Evolutionary conservation across 352 stramenopile species (phyloP).

Genomic region (Phytophthora aleatoria): DNA sequence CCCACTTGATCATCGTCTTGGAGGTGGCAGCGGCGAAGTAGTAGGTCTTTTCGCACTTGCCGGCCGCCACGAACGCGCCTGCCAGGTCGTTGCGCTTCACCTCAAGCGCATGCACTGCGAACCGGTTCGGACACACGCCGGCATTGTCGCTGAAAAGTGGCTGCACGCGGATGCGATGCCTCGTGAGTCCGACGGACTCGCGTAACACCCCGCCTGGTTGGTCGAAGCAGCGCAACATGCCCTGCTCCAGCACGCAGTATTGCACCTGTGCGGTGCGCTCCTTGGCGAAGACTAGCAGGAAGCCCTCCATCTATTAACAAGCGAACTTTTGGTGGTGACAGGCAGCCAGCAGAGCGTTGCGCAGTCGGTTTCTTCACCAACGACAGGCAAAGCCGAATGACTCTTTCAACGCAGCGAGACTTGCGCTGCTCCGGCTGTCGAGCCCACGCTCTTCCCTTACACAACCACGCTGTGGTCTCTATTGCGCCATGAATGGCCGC

Average conservation of each 20-base stretch:
- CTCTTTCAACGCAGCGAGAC: slow-evolving; percentile 18
- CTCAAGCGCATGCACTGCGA: slow-evolving; percentile 53
- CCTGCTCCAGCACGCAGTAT: slow-evolving; percentile 76
- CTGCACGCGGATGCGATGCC: slow-evolving; percentile 65
- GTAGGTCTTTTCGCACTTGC: slow-evolving; percentile 41
- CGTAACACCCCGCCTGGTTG: slow-evolving; percentile 39
- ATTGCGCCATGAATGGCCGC: slow-evolving; percentile 10
- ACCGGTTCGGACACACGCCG: slow-evolving; percentile 70
- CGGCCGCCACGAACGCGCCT: slow-evolving; percentile 43
- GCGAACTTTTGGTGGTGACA: slow-evolving; percentile 20
- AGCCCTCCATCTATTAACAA: slow-evolving; percentile 65
- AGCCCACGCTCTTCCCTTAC: slow-evolving; percentile 16
- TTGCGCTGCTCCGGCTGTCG: slow-evolving; percentile 13
- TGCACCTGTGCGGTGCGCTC: slow-evolving; percentile 51
- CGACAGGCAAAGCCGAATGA: slow-evolving; percentile 26
- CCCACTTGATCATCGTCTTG: slow-evolving; percentile 67
- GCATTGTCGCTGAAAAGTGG: slow-evolving; percentile 42
- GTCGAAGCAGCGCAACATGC: slow-evolving; percentile 59
- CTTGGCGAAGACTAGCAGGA: slow-evolving; percentile 61
- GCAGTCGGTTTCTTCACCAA: slow-evolving; percentile 17
- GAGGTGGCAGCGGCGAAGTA: slow-evolving; percentile 58
- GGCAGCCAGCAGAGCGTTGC: slow-evolving; percentile 10
- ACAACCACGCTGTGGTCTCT: slow-evolving; percentile 22
- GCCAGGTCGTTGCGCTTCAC: slow-evolving; percentile 58
- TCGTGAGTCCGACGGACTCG: slow-evolving; percentile 60